Evolutionary conservation across 164 flowering plant species (phyloP).

Genomic region (Tetrastigma voinierianum): DNA sequence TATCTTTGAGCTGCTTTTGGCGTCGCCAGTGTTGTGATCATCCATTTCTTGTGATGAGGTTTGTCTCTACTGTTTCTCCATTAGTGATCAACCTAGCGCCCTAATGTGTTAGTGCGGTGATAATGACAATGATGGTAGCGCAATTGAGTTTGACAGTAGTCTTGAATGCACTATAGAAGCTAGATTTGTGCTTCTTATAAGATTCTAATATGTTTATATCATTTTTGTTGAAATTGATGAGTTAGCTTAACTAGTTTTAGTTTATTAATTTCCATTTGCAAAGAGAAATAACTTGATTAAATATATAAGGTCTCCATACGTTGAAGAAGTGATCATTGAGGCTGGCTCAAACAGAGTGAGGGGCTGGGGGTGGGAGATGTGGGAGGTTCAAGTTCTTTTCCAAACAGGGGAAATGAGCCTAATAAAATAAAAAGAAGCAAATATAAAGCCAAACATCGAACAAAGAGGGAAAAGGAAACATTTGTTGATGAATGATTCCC

Average conservation of each 20-base stretch:
- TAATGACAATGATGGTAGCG: too few relatives aligned
- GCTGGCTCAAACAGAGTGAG: too few relatives aligned
- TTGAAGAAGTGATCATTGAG: too few relatives aligned
- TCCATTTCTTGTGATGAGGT: conserved; percentile 99
- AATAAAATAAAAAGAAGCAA: background rate
- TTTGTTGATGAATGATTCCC: background rate
- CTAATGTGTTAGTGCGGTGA: background rate
- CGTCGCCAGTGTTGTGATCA: conserved; percentile 99
- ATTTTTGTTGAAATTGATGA: background rate
- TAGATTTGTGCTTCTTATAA: too few relatives aligned
- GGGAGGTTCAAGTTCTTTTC: too few relatives aligned
- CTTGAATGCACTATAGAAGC: too few relatives aligned
- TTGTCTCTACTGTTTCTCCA: conserved; percentile 4
- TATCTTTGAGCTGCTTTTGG: conserved; percentile 92
- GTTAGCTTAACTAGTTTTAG: background rate
- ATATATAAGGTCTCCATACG: background rate
- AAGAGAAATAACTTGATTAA: background rate
- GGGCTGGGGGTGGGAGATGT: too few relatives aligned
- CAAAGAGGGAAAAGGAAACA: background rate
- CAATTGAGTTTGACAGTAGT: too few relatives aligned
- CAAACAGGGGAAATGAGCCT: too few relatives aligned
- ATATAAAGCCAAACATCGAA: background rate
- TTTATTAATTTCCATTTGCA: background rate
- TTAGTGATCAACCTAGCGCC: background rate
- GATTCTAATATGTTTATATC: background rate